These are phyloP conservation scores for Nemania diffusa DNA, from an alignment of 2,329 filamentous ascomycete species.

Conservation along the genomic window DNA sequence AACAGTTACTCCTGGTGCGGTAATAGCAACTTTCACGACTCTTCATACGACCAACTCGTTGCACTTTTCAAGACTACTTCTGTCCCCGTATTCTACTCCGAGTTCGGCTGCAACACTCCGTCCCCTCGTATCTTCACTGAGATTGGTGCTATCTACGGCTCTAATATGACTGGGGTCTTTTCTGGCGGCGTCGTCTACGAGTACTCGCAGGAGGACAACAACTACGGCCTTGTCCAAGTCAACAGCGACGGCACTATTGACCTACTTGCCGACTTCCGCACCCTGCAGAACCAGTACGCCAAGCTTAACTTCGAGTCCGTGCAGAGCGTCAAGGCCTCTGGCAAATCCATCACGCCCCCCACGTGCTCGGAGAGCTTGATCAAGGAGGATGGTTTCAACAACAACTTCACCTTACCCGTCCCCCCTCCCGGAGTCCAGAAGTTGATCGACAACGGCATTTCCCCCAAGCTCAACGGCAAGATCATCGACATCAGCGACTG, in stretches of 20 bases:
- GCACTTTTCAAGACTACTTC: conserved; percentile 71
- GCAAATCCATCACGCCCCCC: conserved; percentile 63
- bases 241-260: conserved; percentile 66
- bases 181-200: conserved; percentile 85
- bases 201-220: conserved; percentile 76
- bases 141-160: conserved; percentile 76
- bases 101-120: conserved; percentile 81
- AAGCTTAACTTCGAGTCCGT: conserved; percentile 77
- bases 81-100: conserved; percentile 84
- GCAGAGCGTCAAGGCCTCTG: conserved; percentile 68
- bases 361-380: conserved; percentile 76
- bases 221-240: conserved; percentile 73
- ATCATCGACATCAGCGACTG: conserved; percentile 75
- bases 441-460: conserved; percentile 81
- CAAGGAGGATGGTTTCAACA: conserved; percentile 73
- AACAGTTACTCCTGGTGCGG: conserved; percentile 82
- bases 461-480: conserved; percentile 70
- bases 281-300: conserved; percentile 78
- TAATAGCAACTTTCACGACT: conserved; percentile 69
- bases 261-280: conserved; percentile 74
- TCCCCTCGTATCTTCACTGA: conserved; percentile 80
- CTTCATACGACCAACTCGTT: conserved; percentile 72
- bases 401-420: conserved; percentile 80
- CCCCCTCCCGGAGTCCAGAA: conserved; percentile 74
- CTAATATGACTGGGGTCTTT: conserved; percentile 74